These are phyloP conservation scores for Cercophora scortea DNA, from an alignment of 495 filamentous ascomycete species.

Conservation along the genomic window DNA sequence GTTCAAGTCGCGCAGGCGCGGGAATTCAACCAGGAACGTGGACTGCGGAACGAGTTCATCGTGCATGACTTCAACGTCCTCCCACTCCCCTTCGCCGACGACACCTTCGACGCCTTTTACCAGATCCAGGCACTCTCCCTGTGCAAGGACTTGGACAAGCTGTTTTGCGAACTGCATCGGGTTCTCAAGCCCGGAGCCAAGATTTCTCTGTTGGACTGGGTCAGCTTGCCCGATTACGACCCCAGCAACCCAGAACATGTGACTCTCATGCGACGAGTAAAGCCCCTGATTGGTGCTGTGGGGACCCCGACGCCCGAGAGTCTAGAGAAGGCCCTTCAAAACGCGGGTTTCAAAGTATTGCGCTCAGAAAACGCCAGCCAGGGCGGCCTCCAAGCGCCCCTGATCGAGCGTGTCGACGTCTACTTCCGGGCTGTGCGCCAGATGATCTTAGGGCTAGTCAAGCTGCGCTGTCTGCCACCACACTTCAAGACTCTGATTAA, in stretches of 20 bases:
- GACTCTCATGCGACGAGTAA: conserved; percentile 53
- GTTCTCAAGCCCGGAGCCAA: conserved; percentile 51
- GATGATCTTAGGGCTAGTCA: conserved; percentile 46
- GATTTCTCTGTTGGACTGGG: conserved; percentile 53
- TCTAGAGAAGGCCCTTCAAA: conserved; percentile 43
- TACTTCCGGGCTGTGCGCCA: conserved; percentile 53
- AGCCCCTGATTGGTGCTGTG: conserved; percentile 56
- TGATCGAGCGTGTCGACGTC: conserved; percentile 53
- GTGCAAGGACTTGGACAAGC: conserved; percentile 45
- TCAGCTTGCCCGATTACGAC: conserved; percentile 48
- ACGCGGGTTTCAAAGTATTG: conserved; percentile 47
- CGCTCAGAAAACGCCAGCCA: conserved; percentile 51
- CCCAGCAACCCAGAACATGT: conserved; percentile 45
- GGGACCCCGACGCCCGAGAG: conserved; percentile 51
- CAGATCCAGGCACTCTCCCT: conserved; percentile 57
- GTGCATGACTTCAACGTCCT: conserved; percentile 51
- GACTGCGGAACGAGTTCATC: conserved; percentile 46
- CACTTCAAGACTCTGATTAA: conserved; percentile 60
- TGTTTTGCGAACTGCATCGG: conserved; percentile 49
- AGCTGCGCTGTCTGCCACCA: conserved; percentile 41
- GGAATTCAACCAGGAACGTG: conserved; percentile 41
- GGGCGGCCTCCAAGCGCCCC: conserved; percentile 48
- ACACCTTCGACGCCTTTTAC: conserved; percentile 54
- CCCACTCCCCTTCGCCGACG: conserved; percentile 49
- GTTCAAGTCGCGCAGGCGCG: conserved; percentile 53